Evolutionary conservation across 2,329 filamentous ascomycete species (phyloP).

Genomic region (Pseudogymnoascus sp.): DNA sequence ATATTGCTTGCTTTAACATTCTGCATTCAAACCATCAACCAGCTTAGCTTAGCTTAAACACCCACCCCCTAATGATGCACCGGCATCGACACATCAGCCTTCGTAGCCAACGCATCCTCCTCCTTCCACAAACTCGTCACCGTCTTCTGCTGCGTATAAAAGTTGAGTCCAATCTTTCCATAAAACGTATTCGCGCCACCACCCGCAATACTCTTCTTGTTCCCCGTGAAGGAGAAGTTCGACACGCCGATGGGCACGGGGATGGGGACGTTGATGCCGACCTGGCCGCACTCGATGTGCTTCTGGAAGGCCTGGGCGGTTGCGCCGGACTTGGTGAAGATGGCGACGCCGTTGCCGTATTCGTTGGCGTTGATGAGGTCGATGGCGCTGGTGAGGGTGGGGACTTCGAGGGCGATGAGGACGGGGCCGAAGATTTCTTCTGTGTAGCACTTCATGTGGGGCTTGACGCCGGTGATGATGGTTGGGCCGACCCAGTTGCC

Average conservation of each 20-base stretch:
- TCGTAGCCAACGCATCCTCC: conserved; percentile 75
- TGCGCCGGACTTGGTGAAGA: conserved; percentile 73
- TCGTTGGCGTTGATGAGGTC: conserved; percentile 78
- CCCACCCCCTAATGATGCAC: conserved; percentile 38
- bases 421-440: conserved; percentile 85
- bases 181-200: conserved; percentile 93
- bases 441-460: conserved; percentile 74
- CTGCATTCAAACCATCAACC: not conserved
- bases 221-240: conserved; percentile 67
- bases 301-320: conserved; percentile 73
- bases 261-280: conserved; percentile 80
- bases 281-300: conserved; percentile 76
- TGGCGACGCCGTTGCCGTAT: conserved; percentile 79
- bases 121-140: conserved; percentile 87
- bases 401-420: conserved; percentile 71
- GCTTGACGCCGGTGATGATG: conserved; percentile 73
- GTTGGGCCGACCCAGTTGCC: conserved; percentile 75
- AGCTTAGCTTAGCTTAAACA: not conserved
- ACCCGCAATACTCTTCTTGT: conserved; percentile 87
- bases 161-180: conserved; percentile 82
- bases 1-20: not conserved
- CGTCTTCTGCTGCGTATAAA: conserved; percentile 97
- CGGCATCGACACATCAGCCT: conserved; percentile 86
- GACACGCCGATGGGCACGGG: conserved; percentile 52
- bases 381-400: conserved; percentile 72